These are phyloP conservation scores for Ophiocordyceps camponoti-saundersi DNA, from an alignment of 2,329 filamentous ascomycete genomes.

Conservation along the genomic window DNA sequence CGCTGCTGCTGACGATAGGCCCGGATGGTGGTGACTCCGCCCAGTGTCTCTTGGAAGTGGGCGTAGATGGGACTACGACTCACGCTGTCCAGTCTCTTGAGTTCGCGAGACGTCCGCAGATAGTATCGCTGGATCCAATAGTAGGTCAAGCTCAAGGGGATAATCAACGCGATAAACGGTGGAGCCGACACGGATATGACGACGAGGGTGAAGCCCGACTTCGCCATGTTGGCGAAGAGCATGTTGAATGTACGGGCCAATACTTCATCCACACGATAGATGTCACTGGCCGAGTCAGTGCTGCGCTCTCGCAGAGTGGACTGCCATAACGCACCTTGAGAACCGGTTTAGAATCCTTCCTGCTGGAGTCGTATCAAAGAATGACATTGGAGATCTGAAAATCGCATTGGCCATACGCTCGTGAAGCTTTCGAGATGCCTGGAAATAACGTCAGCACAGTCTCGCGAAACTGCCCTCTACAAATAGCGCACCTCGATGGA, in stretches of 20 bases:
- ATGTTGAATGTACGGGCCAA: constrained; percentile 96
- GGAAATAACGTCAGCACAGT: constrained; percentile 4
- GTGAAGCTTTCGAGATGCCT: constrained; percentile 89
- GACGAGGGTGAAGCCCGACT: constrained; percentile 66
- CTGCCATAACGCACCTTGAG: constrained; percentile 47
- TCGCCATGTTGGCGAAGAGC: constrained; percentile 63
- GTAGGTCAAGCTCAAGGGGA: constrained; percentile 70
- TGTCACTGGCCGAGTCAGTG: constrained; percentile 35
- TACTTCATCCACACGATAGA: constrained; percentile 77
- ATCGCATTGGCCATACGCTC: constrained; percentile 95
- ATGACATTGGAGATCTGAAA: constrained; percentile 95
- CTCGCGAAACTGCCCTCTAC: neutral
- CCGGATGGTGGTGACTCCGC: constrained; percentile 85
- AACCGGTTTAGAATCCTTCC: constrained; percentile 96
- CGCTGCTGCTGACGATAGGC: constrained; percentile 80
- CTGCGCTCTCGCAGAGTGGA: neutral
- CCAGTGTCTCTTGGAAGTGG: constrained; percentile 94
- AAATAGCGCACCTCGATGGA: constrained; percentile 63
- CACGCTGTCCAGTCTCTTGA: constrained; percentile 90
- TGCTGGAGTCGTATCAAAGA: constrained; percentile 93
- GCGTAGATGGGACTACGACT: constrained; percentile 93
- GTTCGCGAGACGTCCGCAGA: constrained; percentile 82
- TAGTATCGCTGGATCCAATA: constrained; percentile 95
- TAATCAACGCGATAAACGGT: constrained; percentile 59
- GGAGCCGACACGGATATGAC: constrained; percentile 75